phyloP scores from a whole-genome alignment of 805 yeast species.

The Hanseniaspora taiwanica region DNA sequence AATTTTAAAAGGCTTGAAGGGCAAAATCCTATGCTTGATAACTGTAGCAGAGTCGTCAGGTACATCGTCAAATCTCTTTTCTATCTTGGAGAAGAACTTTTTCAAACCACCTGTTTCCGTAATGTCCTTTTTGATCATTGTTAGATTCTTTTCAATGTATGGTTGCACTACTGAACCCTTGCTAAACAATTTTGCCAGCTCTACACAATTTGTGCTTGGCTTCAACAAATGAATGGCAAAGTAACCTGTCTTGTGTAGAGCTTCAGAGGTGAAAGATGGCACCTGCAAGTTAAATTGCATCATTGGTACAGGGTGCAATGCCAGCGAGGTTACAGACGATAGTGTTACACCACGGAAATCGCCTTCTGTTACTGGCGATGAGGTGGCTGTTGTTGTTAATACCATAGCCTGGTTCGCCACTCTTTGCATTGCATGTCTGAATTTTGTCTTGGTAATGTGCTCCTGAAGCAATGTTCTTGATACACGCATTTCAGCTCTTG shows the following conservation, averaged over 20 bases:
- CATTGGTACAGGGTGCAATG: constrained; percentile 64
- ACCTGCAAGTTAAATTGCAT: constrained; percentile 75
- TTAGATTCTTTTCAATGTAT: neutral
- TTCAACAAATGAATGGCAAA: constrained; percentile 63
- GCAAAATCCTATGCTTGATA: constrained; percentile 10
- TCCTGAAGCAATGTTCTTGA: neutral
- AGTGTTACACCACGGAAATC: constrained; percentile 57
- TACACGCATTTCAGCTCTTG: neutral
- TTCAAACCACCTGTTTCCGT: constrained; percentile 1
- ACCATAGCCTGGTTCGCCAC: constrained; percentile 44
- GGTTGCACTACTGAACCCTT: constrained; percentile 28
- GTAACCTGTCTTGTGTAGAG: constrained; percentile 40
- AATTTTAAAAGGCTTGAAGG: constrained; percentile 42
- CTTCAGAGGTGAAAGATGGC: constrained; percentile 69
- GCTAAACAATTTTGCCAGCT: constrained; percentile 56
- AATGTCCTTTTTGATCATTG: constrained; percentile 7
- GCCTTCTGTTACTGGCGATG: constrained; percentile 7
- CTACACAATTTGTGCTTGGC: constrained; percentile 42
- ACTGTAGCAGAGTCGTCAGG: constrained; percentile 1
- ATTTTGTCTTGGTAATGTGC: constrained; percentile 13
- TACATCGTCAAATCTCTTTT: constrained; percentile 19
- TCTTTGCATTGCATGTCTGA: constrained; percentile 31
- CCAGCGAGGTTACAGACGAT: constrained; percentile 73
- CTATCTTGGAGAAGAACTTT: neutral
- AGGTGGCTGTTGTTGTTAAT: constrained; percentile 36